Conservation (phyloP, 169 alveolate genomes). For the Plasmodium vinckei region DNA sequence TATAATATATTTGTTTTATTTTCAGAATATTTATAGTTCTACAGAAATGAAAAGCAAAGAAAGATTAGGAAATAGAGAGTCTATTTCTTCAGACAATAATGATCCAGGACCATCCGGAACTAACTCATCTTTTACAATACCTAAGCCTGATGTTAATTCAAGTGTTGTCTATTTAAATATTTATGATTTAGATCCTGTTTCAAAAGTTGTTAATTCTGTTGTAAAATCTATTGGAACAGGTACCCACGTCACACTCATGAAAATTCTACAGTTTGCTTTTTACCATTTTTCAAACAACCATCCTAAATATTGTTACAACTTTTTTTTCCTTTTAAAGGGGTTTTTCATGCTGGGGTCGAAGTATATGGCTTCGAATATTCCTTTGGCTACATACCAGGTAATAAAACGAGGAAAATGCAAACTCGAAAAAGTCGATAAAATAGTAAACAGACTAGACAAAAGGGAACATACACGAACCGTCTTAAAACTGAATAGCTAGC, state of each 20-base stretch:
- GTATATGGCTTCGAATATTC: conserved; percentile 83
- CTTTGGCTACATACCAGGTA: conserved; percentile 78
- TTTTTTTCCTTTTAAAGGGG: conserved; percentile 27
- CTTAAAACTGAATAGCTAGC: not conserved
- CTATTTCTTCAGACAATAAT: not conserved
- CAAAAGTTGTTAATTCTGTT: conserved; percentile 79
- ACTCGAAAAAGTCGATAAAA: no score
- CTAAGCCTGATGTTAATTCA: conserved; percentile 37
- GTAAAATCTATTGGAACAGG: conserved; percentile 86
- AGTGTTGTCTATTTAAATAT: conserved; percentile 80
- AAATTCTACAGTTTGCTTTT: not conserved
- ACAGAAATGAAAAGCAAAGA: conserved; percentile 11
- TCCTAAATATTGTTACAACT: not conserved
- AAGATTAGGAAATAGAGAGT: conserved; percentile 5
- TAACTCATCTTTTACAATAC: not conserved
- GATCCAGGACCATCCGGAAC: not conserved
- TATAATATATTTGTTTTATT: no score
- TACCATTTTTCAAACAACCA: not conserved
- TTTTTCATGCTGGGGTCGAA: conserved; percentile 87
- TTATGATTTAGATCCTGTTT: conserved; percentile 82
- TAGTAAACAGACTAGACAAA: no score
- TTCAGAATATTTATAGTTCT: not conserved
- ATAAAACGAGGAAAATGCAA: not conserved
- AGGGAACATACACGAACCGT: no score
- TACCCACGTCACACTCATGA: not conserved